Base-by-base conservation (phyloP, 129 eudicot species). In the Centrapalus pauciflorus region DNA sequence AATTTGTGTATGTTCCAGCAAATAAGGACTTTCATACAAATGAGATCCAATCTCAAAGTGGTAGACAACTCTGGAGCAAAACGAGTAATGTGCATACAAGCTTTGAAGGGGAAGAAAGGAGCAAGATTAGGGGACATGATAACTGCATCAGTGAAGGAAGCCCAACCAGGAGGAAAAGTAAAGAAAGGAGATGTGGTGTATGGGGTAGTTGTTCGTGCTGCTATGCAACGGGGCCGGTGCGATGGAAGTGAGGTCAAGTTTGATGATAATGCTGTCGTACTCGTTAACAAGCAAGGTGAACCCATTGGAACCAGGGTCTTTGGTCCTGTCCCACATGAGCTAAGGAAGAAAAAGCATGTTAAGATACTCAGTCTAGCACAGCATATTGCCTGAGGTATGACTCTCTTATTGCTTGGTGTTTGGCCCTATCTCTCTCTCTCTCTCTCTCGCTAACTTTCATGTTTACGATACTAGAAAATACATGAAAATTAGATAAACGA, bases 41-140 rank as follows among this genome's bases (percentile, higher is more conserved):
- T 92, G 98, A 75, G 96, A 69, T 75, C 96, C 63, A 92, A 79
- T 32, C 85, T 92, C n/a, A 88, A 81, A 67, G 98, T 92, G 67
- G 98, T 82, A 3, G 96, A 92, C 68, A 92, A 85, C 60, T 92
- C 98, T 0, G 98, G 98, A 34, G 98, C 98, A 43, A 88, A 85
- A 51, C 82, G 70, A 51, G 94, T 88, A 17, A 83, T 69, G 91
- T 92, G 98, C 79, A 88, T 92, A 69, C 96, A 92, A 73, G 87
- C 89, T 45, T 57, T 81, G 51, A 85, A 76, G 57, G 81, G 95
- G 35, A 79, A 72, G 65, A 88, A 83, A 83, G 95, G 95, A 27
- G 98, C 91, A 2, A 78, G 96, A 24, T 62, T 92, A 60, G 98
- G 98, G 37, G 98, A 92, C 78, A 80, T 49, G 7, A 88, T 92